A percentile compares a stretch with the other conserved stretches of the same genome.
phyloP scores from a whole-genome alignment of 306 rosid genomes.

The Medicago ruthenica region DNA sequence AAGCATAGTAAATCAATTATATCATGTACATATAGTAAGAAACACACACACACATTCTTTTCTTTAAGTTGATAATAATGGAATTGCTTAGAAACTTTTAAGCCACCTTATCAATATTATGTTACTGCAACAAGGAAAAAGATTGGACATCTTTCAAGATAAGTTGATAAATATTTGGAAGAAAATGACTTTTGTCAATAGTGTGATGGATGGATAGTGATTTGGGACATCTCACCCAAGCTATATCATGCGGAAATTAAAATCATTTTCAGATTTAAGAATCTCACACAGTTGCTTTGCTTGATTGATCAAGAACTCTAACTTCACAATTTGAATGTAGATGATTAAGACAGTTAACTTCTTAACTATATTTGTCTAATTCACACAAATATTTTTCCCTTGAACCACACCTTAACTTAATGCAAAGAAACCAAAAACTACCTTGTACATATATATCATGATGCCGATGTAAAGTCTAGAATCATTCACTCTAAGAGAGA shows the following conservation, averaged over 20 bases:
- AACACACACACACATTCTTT: background rate
- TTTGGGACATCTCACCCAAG: slow-evolving; percentile 64
- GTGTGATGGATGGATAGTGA: slow-evolving; percentile 35
- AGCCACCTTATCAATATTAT: slow-evolving; percentile 28
- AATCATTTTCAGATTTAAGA: slow-evolving; percentile 46
- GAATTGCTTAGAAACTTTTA: slow-evolving; percentile 41
- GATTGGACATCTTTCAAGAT: slow-evolving; percentile 69
- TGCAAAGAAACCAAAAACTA: slow-evolving; percentile 52
- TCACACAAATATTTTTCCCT: slow-evolving; percentile 49
- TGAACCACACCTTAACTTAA: slow-evolving; percentile 56
- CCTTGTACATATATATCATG: slow-evolving; percentile 17
- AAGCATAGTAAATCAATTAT: background rate
- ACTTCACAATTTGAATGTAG: slow-evolving; percentile 11
- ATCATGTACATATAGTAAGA: background rate
- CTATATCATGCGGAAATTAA: slow-evolving; percentile 38
- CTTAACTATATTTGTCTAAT: slow-evolving; percentile 51
- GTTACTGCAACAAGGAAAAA: slow-evolving; percentile 54
- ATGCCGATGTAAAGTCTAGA: slow-evolving; percentile 41
- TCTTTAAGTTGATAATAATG: slow-evolving; percentile 30
- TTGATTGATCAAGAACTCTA: slow-evolving; percentile 45
- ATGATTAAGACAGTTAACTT: slow-evolving; percentile 53
- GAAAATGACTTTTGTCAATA: slow-evolving; percentile 51
- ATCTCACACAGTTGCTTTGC: slow-evolving; percentile 46
- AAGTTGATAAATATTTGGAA: slow-evolving; percentile 48
- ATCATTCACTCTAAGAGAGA: slow-evolving; percentile 29